A percentile compares a stretch with the other conserved stretches of the same genome.
These are phyloP conservation scores for Jackrogersella minutella DNA, from an alignment of 495 filamentous ascomycete genomes.

Conservation along the genomic window DNA sequence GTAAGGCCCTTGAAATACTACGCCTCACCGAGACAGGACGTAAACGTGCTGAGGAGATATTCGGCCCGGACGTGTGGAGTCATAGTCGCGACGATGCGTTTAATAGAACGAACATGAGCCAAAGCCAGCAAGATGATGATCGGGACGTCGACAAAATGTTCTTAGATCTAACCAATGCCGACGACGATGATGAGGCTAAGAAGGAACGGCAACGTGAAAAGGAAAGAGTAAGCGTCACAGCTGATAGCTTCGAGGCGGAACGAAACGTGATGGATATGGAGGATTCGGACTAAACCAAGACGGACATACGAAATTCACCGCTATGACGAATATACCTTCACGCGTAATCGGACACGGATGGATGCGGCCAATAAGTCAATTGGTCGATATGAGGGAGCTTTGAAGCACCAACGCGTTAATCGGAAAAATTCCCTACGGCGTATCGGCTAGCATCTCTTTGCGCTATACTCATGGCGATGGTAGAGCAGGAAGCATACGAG, in stretches of 20 bases:
- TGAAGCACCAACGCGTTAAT: neutral
- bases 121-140: conserved; percentile 50
- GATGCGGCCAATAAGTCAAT: neutral
- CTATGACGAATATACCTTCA: neutral
- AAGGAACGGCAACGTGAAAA: conserved; percentile 40
- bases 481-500: conserved; percentile 5
- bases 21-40: conserved; percentile 50
- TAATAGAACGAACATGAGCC: conserved; percentile 33
- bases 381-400: neutral
- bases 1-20: conserved; percentile 51
- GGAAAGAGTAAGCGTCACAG: conserved; percentile 42
- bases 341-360: neutral
- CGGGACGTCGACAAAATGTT: conserved; percentile 61
- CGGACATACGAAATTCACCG: neutral
- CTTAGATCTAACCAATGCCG: conserved; percentile 58
- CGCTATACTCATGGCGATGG: conserved; percentile 7
- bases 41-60: conserved; percentile 51
- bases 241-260: conserved; percentile 49
- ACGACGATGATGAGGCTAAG: conserved; percentile 55
- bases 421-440: conserved; percentile 13
- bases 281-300: conserved; percentile 38
- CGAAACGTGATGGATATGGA: conserved; percentile 51
- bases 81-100: conserved; percentile 38
- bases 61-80: conserved; percentile 49
- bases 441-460: conserved; percentile 20